A percentile compares a stretch with the other conserved stretches of the same genome.
Conservation (phyloP, 2,329 filamentous ascomycete genomes). For the Pseudohalonectria lignicola region DNA sequence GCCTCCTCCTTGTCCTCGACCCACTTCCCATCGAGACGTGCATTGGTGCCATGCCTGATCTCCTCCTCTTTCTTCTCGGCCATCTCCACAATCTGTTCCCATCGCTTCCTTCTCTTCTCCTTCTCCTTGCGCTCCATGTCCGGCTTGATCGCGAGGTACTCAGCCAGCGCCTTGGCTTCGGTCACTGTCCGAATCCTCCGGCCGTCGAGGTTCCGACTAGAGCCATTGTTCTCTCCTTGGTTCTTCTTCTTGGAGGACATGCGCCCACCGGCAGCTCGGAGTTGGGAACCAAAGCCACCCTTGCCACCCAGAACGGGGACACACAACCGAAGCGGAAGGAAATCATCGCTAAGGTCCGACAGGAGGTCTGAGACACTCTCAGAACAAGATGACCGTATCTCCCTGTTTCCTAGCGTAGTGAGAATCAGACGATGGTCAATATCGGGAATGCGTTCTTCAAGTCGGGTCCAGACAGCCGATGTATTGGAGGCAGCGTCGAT, state of each 20-base stretch:
- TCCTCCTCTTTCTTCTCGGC: conserved; percentile 78
- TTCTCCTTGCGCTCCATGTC: conserved; percentile 95
- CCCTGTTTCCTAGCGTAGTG: conserved; percentile 70
- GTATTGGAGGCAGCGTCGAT: conserved; percentile 54
- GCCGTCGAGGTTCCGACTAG: conserved; percentile 87
- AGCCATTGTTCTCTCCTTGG: conserved; percentile 74
- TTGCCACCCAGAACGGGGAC: conserved; percentile 82
- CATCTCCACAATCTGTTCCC: conserved; percentile 79
- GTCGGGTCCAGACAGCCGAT: conserved; percentile 51
- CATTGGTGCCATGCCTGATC: conserved; percentile 60
- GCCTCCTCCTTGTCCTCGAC: conserved; percentile 91
- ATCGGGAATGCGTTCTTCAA: conserved; percentile 51
- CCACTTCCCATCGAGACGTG: conserved; percentile 79
- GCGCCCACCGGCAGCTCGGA: conserved; percentile 90
- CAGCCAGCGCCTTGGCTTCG: conserved; percentile 88
- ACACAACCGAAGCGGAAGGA: conserved; percentile 74
- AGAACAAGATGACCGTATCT: conserved; percentile 44
- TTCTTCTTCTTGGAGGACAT: conserved; percentile 95
- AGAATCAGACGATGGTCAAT: conserved; percentile 57
- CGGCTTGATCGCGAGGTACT: conserved; percentile 90
- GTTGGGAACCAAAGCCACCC: conserved; percentile 93
- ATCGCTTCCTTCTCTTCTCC: conserved; percentile 71
- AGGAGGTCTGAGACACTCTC: conserved; percentile 52
- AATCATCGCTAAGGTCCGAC: conserved; percentile 43
- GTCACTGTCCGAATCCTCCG: conserved; percentile 82